Conservation (phyloP, 352 stramenopile genomes). For the Globisporangium camurandrum region DNA sequence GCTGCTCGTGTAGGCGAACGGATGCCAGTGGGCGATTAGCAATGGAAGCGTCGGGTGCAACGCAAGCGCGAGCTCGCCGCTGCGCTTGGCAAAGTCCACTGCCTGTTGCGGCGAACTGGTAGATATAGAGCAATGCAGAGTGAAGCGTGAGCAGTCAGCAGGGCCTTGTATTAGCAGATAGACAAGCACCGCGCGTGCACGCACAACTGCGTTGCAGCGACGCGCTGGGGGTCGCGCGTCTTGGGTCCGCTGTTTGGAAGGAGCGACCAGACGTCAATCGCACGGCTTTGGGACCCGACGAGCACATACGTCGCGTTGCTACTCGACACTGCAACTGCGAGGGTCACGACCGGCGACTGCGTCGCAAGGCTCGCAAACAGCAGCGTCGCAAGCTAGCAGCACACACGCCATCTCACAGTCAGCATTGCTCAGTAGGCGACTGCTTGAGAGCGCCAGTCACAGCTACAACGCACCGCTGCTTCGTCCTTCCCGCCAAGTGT, state of each 20-base stretch:
- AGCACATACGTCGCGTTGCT: constrained; percentile 25
- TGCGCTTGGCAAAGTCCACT: constrained; percentile 43
- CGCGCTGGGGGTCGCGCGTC: constrained; percentile 19
- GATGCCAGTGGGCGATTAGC: constrained; percentile 39
- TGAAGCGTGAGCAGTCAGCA: background rate
- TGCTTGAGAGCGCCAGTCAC: no score
- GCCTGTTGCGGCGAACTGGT: constrained; percentile 31
- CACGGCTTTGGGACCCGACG: constrained; percentile 46
- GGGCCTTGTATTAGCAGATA: background rate
- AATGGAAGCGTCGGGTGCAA: constrained; percentile 38
- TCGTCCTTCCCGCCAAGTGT: constrained; percentile 25
- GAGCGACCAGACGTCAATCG: constrained; percentile 46
- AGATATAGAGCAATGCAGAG: background rate
- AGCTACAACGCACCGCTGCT: constrained; percentile 12
- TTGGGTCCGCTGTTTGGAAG: background rate
- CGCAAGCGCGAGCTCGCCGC: constrained; percentile 29
- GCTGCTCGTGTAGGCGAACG: constrained; percentile 4
- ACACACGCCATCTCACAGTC: background rate
- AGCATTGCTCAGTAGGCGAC: no score
- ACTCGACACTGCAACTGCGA: constrained; percentile 22
- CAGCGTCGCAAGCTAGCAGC: constrained; percentile 16
- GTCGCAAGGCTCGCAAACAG: constrained; percentile 26
- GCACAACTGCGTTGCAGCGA: constrained; percentile 26
- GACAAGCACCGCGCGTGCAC: background rate
- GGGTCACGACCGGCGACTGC: constrained; percentile 33